These are phyloP conservation scores for Penicillium fuscoglaucum DNA, from an alignment of 2,329 filamentous ascomycete genomes.

Conservation along the genomic window DNA sequence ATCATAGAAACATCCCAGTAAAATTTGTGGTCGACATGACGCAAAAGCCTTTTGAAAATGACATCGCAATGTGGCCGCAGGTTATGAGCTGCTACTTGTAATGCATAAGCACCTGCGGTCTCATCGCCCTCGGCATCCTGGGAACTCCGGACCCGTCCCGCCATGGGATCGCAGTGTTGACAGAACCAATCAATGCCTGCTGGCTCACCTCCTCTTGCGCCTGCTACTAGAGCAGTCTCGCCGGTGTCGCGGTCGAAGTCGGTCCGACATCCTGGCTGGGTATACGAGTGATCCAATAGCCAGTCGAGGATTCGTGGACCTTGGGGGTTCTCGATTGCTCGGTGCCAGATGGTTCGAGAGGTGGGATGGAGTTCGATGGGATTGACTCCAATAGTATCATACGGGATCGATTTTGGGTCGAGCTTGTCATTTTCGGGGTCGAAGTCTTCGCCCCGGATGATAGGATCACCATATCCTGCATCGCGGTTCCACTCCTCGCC, in stretches of 20 bases:
- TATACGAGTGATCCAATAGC: not conserved
- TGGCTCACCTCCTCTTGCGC: not conserved
- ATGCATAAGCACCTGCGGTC: not conserved
- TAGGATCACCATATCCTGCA: conserved; percentile 3
- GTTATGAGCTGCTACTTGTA: conserved; percentile 2
- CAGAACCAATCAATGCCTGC: conserved; percentile 5
- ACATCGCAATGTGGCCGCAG: not conserved
- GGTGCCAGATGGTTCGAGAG: conserved; percentile 5
- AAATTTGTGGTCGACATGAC: not conserved
- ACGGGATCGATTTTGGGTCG: not conserved
- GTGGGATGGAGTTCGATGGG: conserved; percentile 1
- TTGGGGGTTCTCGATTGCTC: conserved; percentile 4
- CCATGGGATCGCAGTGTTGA: conserved; percentile 5
- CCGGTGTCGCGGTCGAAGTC: conserved; percentile 1
- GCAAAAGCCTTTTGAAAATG: not conserved
- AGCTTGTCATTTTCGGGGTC: not conserved
- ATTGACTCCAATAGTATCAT: not conserved
- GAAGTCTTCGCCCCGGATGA: not conserved
- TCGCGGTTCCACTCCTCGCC: not conserved
- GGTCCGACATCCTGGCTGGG: not conserved
- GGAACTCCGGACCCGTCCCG: not conserved
- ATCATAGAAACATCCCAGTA: not conserved
- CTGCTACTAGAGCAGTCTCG: not conserved
- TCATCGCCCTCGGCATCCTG: not conserved
- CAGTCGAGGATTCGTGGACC: conserved; percentile 1